Evolutionary conservation across 2,329 filamentous ascomycete species (phyloP).

Genomic region (Rhynchosporium agropyri): DNA sequence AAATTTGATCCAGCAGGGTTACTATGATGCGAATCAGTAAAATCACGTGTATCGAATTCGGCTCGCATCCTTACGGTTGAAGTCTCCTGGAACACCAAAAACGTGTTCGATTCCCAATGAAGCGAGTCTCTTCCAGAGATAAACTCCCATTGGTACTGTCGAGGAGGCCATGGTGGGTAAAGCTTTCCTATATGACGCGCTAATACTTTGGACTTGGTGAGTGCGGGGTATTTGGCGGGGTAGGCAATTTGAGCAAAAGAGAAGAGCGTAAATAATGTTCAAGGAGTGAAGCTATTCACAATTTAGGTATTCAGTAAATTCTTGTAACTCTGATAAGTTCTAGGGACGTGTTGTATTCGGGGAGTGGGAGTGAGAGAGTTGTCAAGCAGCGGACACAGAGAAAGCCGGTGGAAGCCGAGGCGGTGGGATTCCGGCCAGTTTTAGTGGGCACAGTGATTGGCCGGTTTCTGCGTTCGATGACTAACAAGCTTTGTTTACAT

Average conservation of each 20-base stretch:
- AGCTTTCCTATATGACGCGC: neutral
- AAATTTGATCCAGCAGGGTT: conserved; percentile 65
- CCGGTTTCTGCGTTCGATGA: neutral
- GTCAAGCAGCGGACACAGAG: neutral
- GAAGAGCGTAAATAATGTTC: neutral
- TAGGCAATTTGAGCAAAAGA: neutral
- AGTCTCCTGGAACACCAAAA: conserved; percentile 41
- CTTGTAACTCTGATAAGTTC: neutral
- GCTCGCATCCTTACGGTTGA: conserved; percentile 34
- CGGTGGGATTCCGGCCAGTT: conserved; percentile 2
- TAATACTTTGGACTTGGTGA: neutral
- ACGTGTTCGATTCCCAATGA: conserved; percentile 39
- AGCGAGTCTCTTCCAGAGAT: conserved; percentile 38
- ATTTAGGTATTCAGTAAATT: neutral
- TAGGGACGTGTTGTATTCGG: neutral
- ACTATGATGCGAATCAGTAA: conserved; percentile 41
- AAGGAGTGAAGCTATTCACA: neutral
- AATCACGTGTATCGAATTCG: neutral
- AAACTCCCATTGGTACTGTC: conserved; percentile 36
- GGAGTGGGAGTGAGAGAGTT: neutral
- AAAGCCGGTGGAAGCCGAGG: conserved; percentile 17
- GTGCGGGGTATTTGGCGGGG: conserved; percentile 9
- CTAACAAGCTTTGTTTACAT: neutral
- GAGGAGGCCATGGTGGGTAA: conserved; percentile 16
- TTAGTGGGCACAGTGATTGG: neutral